Conservation (phyloP, 176 grass and related monocot genomes). For the Paspalum notatum region DNA sequence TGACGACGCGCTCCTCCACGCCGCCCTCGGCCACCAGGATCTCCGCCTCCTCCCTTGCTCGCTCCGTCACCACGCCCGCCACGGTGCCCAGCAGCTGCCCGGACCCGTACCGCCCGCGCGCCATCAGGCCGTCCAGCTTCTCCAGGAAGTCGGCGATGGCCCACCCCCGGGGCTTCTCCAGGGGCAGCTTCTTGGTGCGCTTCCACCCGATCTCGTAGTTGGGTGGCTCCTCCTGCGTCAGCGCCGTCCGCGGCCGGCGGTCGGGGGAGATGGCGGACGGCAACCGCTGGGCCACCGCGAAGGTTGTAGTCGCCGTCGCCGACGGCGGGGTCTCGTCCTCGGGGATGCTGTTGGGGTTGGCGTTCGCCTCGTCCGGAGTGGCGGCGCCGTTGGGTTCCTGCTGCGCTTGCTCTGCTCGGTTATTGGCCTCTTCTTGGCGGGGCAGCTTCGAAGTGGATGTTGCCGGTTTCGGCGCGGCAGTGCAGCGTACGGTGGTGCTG, state of each 20-base stretch:
- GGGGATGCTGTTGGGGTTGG: constrained; percentile 43
- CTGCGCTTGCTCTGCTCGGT: background rate
- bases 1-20: constrained; percentile 76
- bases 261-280: constrained; percentile 62
- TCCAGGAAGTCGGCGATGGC: constrained; percentile 78
- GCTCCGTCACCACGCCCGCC: constrained; percentile 72
- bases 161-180: constrained; percentile 84
- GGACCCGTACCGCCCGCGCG: constrained; percentile 62
- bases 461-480: constrained; percentile 9
- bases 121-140: constrained; percentile 80
- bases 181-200: constrained; percentile 66
- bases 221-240: constrained; percentile 68
- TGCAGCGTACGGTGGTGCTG: constrained; percentile 36
- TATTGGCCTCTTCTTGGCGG: constrained; percentile 30
- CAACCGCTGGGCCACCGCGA: constrained; percentile 52
- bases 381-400: constrained; percentile 8
- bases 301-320: constrained; percentile 52
- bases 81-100: constrained; percentile 59
- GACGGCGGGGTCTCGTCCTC: constrained; percentile 53
- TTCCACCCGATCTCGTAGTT: constrained; percentile 96
- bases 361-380: constrained; percentile 37
- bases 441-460: constrained; percentile 12
- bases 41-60: constrained; percentile 76
- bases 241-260: constrained; percentile 19
- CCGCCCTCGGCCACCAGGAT: constrained; percentile 57